Base-by-base conservation (phyloP, 2,329 filamentous ascomycete species). In the Aspergillus novoparasiticus region DNA sequence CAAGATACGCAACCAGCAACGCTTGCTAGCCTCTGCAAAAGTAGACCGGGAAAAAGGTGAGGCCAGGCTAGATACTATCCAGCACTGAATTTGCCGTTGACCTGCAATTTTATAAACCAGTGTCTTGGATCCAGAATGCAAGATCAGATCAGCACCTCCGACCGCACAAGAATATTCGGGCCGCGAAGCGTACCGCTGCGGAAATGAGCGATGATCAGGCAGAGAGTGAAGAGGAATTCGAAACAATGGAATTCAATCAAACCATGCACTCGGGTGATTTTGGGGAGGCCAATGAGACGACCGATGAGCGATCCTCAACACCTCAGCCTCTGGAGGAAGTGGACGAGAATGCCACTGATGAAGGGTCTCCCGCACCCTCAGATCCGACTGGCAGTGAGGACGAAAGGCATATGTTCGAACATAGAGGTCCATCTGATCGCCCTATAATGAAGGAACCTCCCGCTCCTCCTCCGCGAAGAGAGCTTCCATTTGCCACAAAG, bases 1-100 rank as follows among this genome's bases (percentile, higher is more conserved):
- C 6, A 89, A 89, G 71, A 88, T 89, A 56, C 78, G 87, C 57
- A 87, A 88, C 68, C 86, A 88, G 72, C 85, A 86, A 69, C 81
- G 86, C 26, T 73, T 88, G 6, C 71, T 89, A 16, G 80, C 82
- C 19, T 78, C 80, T 34, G 83, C 83, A 10, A 84, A 83, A 60
- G 67, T 81, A 21, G 79, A 85, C 68, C 68, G 70, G 30, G 68
- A 67, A 30, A 76, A 75, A 74, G 68, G 75, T 81, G 72, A 62
- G 65, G 23, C 23, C n/a, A 41, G 30, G 32, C 12, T 32, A 53
- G 26, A 23, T 46, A 41, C 53, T 36, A 23, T 48, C 5, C 14
- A 39, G 10, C n/a, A 46, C 23, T 19, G 14, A 23, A 3, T n/a
- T 45, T 5, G 21, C 55, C 3, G 23, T 48, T 63, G 43, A 63